phyloP scores from a whole-genome alignment of 768 basidiomycete species.

The Albatrellus ellisii region DNA sequence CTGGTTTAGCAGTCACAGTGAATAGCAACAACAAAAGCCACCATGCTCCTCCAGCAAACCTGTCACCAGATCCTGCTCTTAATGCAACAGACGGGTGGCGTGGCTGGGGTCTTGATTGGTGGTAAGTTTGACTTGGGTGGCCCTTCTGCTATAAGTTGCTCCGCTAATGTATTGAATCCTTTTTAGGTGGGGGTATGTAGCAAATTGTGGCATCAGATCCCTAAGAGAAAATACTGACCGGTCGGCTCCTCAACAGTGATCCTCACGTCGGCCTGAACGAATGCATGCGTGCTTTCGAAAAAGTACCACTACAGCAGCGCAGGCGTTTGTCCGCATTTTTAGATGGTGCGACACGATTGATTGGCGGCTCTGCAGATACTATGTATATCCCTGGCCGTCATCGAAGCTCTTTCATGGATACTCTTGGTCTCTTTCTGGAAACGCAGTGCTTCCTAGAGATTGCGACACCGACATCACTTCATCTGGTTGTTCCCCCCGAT shows the following conservation, averaged over 20 bases:
- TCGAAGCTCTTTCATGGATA: constrained; percentile 26
- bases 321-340: constrained; percentile 24
- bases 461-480: constrained; percentile 31
- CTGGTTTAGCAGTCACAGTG: constrained; percentile 16
- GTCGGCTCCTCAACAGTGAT: constrained; percentile 19
- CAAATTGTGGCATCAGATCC: background rate
- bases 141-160: background rate
- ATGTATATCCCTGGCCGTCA: constrained; percentile 34
- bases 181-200: constrained; percentile 14
- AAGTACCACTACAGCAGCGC: constrained; percentile 24
- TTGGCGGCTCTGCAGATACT: constrained; percentile 37
- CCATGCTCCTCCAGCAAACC: constrained; percentile 27
- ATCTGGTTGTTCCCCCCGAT: constrained; percentile 25
- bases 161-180: background rate
- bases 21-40: constrained; percentile 11
- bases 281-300: constrained; percentile 29
- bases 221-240: background rate
- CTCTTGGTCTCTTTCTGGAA: constrained; percentile 30
- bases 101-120: constrained; percentile 30
- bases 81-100: constrained; percentile 28
- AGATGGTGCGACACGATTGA: constrained; percentile 23
- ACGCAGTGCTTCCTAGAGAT: constrained; percentile 39
- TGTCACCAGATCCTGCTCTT: constrained; percentile 28
- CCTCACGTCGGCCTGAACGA: constrained; percentile 30
- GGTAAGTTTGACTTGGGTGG: constrained; percentile 18